These are phyloP conservation scores for Fraxinus anomala DNA, from an alignment of 257 asterid genomes.

Conservation along the genomic window DNA sequence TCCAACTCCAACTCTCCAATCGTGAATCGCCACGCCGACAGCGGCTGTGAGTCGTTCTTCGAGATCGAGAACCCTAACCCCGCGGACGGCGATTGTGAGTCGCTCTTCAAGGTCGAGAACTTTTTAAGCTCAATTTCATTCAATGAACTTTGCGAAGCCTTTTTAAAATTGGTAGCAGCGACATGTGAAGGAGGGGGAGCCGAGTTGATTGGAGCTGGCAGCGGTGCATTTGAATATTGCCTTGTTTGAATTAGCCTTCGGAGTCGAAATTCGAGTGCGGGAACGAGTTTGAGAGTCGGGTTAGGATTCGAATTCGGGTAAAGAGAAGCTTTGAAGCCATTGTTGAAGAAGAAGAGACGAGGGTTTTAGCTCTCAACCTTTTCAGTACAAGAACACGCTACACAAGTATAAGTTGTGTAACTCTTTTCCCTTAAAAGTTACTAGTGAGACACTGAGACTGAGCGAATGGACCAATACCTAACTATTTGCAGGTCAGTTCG, in stretches of 20 bases:
- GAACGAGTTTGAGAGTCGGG: constrained; percentile 12
- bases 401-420: neutral
- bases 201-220: constrained; percentile 34
- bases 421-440: neutral
- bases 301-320: constrained; percentile 43
- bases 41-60: no score
- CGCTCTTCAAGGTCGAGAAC: constrained; percentile 43
- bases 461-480: neutral
- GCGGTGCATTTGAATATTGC: constrained; percentile 45
- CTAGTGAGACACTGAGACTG: neutral
- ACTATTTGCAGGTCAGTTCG: neutral
- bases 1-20: no score
- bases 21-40: no score
- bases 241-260: constrained; percentile 29
- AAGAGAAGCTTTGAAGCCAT: constrained; percentile 53
- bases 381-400: no score
- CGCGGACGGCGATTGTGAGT: no score
- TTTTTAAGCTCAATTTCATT: constrained; percentile 66
- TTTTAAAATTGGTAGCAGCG: constrained; percentile 16
- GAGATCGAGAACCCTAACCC: no score
- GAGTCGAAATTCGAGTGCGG: constrained; percentile 18
- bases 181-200: constrained; percentile 25
- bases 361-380: neutral
- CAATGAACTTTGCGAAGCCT: constrained; percentile 50
- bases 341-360: neutral